Percentiles rank a stretch among this genome's conserved stretches.
Evolutionary conservation across 1,284 basidiomycete species (phyloP).

Genomic region (Rhodotorula sp.): DNA sequence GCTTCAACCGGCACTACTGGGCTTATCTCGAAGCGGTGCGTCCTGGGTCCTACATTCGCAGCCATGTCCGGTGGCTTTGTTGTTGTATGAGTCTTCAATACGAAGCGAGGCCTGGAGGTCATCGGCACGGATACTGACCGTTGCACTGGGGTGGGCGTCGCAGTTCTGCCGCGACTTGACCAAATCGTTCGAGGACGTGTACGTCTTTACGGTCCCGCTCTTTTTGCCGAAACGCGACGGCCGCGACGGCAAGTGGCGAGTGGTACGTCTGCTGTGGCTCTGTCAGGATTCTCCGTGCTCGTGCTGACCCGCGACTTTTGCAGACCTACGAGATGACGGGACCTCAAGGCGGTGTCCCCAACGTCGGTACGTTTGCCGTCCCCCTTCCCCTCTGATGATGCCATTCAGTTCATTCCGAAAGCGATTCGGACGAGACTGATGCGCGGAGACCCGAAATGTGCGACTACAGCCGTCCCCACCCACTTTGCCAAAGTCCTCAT

Average conservation of each 20-base stretch:
- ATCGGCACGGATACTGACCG: not conserved
- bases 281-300: not conserved
- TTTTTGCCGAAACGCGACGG: conserved; percentile 81
- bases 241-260: conserved; percentile 85
- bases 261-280: conserved; percentile 60
- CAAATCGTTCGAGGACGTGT: conserved; percentile 82
- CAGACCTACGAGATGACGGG: conserved; percentile 93
- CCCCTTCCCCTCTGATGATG: not conserved
- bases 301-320: too few relatives aligned
- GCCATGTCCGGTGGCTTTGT: not conserved
- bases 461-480: conserved; percentile 78
- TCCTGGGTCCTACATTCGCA: not conserved
- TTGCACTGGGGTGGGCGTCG: not conserved
- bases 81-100: not conserved
- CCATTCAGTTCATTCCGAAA: too few relatives aligned
- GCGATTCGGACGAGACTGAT: not conserved
- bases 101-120: not conserved
- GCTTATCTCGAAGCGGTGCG: conserved; percentile 72
- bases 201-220: conserved; percentile 96
- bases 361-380: conserved; percentile 55
- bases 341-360: conserved; percentile 53
- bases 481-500: conserved; percentile 98
- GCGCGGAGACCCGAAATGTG: not conserved
- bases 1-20: conserved; percentile 99
- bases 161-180: conserved; percentile 86